Evolutionary conservation across 1,139 yeast species (phyloP).

Genomic region (Kazachstania sp.): DNA sequence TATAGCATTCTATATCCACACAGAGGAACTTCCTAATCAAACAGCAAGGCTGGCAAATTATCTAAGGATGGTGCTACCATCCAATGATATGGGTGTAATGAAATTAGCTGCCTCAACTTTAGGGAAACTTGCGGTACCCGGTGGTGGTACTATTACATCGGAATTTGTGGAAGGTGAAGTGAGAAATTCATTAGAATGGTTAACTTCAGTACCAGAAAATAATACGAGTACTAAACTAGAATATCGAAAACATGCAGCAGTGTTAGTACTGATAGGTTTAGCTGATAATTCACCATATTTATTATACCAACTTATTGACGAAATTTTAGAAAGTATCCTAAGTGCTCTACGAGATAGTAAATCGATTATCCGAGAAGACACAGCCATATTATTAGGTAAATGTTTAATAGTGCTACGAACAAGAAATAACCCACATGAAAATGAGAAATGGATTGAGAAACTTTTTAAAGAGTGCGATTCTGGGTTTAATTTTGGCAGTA

Average conservation of each 20-base stretch:
- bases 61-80: constrained; percentile 68
- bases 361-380: constrained; percentile 65
- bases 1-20: constrained; percentile 67
- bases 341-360: constrained; percentile 75
- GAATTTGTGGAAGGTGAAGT: constrained; percentile 93
- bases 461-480: constrained; percentile 55
- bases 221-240: constrained; percentile 63
- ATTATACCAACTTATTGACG: constrained; percentile 67
- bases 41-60: constrained; percentile 88
- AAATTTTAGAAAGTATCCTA: constrained; percentile 80
- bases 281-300: constrained; percentile 86
- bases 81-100: constrained; percentile 79
- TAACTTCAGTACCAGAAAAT: constrained; percentile 44
- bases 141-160: constrained; percentile 82
- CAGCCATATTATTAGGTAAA: constrained; percentile 71
- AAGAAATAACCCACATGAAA: constrained; percentile 61
- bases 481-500: constrained; percentile 41
- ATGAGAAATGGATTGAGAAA: constrained; percentile 66
- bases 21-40: constrained; percentile 78
- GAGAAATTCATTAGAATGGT: constrained; percentile 83
- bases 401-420: constrained; percentile 73
- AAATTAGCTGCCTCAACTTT: constrained; percentile 75
- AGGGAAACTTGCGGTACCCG: constrained; percentile 83
- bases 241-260: constrained; percentile 82
- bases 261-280: constrained; percentile 70